These are phyloP conservation scores for Alloteropsis semialata DNA, from an alignment of 176 grass and related monocot genomes.

Conservation along the genomic window DNA sequence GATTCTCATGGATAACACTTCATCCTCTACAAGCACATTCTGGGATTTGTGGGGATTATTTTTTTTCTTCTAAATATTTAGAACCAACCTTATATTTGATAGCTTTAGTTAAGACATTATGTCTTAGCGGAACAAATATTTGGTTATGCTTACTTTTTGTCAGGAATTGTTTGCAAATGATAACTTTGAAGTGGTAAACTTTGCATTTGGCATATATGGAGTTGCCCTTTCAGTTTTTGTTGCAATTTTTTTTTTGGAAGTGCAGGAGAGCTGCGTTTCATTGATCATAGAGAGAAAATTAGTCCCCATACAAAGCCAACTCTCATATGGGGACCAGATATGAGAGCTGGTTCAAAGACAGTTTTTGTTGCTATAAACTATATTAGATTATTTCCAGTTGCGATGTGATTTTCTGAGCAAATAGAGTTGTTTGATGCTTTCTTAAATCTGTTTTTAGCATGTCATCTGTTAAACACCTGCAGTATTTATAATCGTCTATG, in stretches of 20 bases:
- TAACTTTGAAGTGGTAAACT: neutral
- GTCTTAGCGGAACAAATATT: neutral
- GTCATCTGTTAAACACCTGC: neutral
- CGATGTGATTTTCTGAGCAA: neutral
- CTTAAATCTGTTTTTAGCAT: conserved; percentile 14
- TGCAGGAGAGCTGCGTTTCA: no score
- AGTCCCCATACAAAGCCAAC: no score
- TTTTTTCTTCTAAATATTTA: neutral
- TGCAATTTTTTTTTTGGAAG: no score
- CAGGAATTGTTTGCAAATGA: neutral
- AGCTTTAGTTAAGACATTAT: conserved; percentile 6
- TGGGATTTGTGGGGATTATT: neutral
- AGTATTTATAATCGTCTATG: conserved; percentile 11
- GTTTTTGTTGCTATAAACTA: no score
- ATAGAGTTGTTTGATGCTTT: neutral
- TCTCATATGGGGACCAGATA: no score
- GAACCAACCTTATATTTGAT: neutral
- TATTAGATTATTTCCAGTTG: conserved; percentile 16
- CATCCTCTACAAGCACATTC: neutral
- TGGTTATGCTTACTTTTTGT: neutral
- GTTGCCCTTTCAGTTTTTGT: neutral
- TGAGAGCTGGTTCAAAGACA: no score
- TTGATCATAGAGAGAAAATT: no score
- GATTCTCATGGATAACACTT: neutral
- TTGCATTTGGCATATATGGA: conserved; percentile 9